A percentile compares a stretch with the other conserved stretches of the same genome.
Conservation (phyloP, 371 early-diverging fungal species). For the Haplosporangium sp. region DNA sequence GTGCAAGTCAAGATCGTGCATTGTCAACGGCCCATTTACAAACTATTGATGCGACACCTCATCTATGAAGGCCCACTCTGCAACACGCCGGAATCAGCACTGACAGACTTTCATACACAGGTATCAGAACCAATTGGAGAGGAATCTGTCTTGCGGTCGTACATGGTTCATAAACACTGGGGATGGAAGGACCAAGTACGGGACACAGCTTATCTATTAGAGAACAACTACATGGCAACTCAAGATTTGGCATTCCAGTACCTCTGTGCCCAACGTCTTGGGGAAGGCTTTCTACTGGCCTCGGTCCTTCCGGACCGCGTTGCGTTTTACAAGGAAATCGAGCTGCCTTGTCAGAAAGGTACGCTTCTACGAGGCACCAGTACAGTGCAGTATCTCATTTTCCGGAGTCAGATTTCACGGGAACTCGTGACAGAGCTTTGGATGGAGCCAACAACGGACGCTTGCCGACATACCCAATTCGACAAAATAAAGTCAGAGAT, state of each 20-base stretch:
- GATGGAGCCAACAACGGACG: conserved; percentile 72
- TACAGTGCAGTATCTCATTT: conserved; percentile 73
- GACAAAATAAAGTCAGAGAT: conserved; percentile 63
- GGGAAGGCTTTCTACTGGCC: conserved; percentile 70
- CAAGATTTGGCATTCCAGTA: conserved; percentile 74
- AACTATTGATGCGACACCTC: conserved; percentile 50
- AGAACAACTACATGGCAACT: conserved; percentile 64
- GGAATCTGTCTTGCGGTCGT: conserved; percentile 64
- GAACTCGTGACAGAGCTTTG: conserved; percentile 77
- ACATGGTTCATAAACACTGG: conserved; percentile 69
- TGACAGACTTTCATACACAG: conserved; percentile 46
- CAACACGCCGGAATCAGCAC: conserved; percentile 24
- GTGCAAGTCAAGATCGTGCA: conserved; percentile 17
- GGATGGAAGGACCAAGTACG: conserved; percentile 77
- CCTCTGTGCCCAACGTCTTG: conserved; percentile 67
- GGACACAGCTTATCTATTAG: conserved; percentile 48
- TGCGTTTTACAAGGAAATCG: conserved; percentile 75
- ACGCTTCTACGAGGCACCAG: conserved; percentile 49
- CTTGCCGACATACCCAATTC: conserved; percentile 33
- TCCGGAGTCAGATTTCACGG: conserved; percentile 62
- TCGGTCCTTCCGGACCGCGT: conserved; percentile 61
- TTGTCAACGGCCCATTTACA: conserved; percentile 43
- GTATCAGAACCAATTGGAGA: conserved; percentile 52
- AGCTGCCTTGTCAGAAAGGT: conserved; percentile 17
- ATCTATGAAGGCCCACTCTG: conserved; percentile 34